Evolutionary conservation across 495 filamentous ascomycete species (phyloP).

Genomic region (Lineolata rhizophorae): DNA sequence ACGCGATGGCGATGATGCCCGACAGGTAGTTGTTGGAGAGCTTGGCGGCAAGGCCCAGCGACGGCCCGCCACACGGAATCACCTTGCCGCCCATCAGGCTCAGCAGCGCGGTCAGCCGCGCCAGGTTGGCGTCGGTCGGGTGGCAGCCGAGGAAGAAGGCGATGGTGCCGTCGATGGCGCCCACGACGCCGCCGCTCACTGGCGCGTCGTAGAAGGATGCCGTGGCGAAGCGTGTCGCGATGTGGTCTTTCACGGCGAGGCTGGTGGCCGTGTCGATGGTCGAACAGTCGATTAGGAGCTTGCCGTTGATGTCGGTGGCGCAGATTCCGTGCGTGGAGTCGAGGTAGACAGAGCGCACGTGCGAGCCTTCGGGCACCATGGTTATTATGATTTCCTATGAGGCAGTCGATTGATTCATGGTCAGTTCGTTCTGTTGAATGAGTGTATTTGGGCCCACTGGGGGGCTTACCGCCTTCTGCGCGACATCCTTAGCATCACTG

Average conservation of each 20-base stretch:
- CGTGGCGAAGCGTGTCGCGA: not conserved
- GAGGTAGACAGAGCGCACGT: not conserved
- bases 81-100: constrained; percentile 25
- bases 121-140: not conserved
- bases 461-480: constrained; percentile 18
- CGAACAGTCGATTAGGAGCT: not conserved
- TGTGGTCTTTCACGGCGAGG: not conserved
- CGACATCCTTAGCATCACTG: constrained; percentile 19
- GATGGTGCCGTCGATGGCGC: not conserved
- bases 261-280: constrained; percentile 1
- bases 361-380: constrained; percentile 1
- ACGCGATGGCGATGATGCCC: constrained; percentile 29
- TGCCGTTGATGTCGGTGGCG: not conserved
- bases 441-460: constrained; percentile 4
- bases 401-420: constrained; percentile 24
- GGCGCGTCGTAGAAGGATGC: not conserved
- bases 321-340: not conserved
- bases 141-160: not conserved
- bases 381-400: not conserved
- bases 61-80: constrained; percentile 28
- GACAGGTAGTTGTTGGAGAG: constrained; percentile 33
- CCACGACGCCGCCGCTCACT: not conserved
- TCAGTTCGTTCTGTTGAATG: constrained; percentile 12
- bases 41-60: constrained; percentile 29
- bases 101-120: constrained; percentile 4